phyloP scores from a whole-genome alignment of 164 flowering plant genomes.

The Vitis rupestris region DNA sequence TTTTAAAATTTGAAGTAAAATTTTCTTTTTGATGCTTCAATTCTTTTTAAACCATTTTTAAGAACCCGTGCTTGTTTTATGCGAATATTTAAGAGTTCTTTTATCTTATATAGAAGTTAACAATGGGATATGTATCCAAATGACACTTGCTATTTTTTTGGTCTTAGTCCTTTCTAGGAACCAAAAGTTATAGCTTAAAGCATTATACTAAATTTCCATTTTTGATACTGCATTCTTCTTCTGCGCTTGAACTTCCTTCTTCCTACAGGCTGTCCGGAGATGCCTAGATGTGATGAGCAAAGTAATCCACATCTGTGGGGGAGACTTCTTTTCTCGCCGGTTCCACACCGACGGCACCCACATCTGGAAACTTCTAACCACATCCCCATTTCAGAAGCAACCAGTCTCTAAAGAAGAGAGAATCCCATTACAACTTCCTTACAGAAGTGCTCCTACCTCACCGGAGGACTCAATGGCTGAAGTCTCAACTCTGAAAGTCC shows the following conservation, averaged over 20 bases:
- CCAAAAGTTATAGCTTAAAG: no score
- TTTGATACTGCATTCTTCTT: no score
- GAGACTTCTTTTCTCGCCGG: slow-evolving; percentile 92
- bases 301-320: slow-evolving; percentile 73
- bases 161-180: no score
- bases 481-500: slow-evolving; percentile 71
- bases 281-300: slow-evolving; percentile 61
- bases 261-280: slow-evolving; percentile 60
- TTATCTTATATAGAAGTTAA: no score
- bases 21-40: no score
- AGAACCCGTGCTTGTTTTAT: no score
- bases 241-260: not conserved
- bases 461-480: slow-evolving; percentile 63
- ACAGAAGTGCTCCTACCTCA: slow-evolving; percentile 40
- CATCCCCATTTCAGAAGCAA: slow-evolving; percentile 59
- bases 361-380: slow-evolving; percentile 76
- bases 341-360: slow-evolving; percentile 75
- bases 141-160: no score
- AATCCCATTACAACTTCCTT: slow-evolving; percentile 68
- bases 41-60: no score
- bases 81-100: no score
- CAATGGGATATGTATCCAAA: no score
- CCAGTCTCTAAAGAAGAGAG: slow-evolving; percentile 38
- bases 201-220: no score
- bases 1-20: no score